A percentile compares a stretch with the other conserved stretches of the same genome.
These are phyloP conservation scores for Boletus rubroflammeus DNA, from an alignment of 768 basidiomycete genomes.

Conservation along the genomic window DNA sequence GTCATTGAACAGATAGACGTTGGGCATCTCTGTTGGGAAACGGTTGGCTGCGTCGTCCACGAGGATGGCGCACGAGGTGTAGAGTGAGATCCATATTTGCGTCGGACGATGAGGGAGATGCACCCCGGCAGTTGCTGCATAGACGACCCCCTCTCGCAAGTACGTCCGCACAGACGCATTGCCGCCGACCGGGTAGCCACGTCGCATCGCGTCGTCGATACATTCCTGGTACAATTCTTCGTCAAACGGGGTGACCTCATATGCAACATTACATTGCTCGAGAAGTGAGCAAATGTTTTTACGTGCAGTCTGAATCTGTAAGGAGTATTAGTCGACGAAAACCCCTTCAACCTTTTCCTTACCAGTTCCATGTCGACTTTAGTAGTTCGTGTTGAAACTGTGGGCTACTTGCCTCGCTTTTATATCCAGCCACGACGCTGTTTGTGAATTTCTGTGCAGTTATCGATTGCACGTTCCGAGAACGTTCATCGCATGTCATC, in stretches of 20 bases:
- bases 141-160: conserved; percentile 31
- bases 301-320: conserved; percentile 10
- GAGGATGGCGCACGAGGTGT: conserved; percentile 36
- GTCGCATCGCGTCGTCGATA: conserved; percentile 16
- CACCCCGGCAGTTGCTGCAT: conserved; percentile 22
- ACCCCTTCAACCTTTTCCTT: neutral
- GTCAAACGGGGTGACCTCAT: conserved; percentile 12
- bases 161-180: conserved; percentile 25
- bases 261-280: conserved; percentile 13
- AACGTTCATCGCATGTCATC: conserved; percentile 1
- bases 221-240: conserved; percentile 21
- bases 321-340: neutral
- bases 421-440: conserved; percentile 2
- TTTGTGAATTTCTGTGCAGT: neutral
- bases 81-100: conserved; percentile 35
- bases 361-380: conserved; percentile 12
- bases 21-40: conserved; percentile 18
- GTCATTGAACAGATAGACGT: conserved; percentile 34
- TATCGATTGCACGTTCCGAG: neutral
- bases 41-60: conserved; percentile 35
- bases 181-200: conserved; percentile 28
- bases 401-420: neutral
- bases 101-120: conserved; percentile 26
- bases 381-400: neutral
- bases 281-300: conserved; percentile 15